phyloP scores from a whole-genome alignment of 345 rosid species.

The Bruguiera parviflora region DNA sequence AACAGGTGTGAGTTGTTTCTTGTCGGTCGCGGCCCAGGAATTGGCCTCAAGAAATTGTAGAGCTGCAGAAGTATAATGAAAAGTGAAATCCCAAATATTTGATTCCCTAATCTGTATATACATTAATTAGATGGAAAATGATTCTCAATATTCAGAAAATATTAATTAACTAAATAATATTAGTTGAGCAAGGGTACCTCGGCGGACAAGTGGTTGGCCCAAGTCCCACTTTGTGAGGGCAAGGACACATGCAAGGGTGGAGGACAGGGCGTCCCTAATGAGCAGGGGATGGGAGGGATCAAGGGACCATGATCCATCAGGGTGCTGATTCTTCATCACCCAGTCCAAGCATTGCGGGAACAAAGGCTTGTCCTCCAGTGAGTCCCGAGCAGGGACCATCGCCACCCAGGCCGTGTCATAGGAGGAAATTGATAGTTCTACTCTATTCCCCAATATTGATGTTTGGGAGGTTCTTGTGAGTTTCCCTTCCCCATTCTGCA shows the following conservation, averaged over 20 bases:
- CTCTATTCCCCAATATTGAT: neutral
- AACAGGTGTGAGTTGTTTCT: conserved; percentile 2
- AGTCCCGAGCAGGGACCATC: conserved; percentile 3
- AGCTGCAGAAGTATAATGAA: neutral
- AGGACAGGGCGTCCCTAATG: conserved; percentile 15
- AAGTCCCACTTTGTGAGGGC: conserved; percentile 17
- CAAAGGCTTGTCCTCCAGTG: neutral
- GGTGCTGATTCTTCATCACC: conserved; percentile 19
- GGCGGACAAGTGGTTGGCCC: neutral
- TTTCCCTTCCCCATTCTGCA: no score
- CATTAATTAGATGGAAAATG: no score
- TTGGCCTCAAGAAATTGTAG: conserved; percentile 11
- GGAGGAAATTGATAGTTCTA: conserved; percentile 14
- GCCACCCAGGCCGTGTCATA: conserved; percentile 27
- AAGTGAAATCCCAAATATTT: no score
- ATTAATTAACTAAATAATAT: no score
- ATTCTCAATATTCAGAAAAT: no score
- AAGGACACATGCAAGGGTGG: conserved; percentile 19
- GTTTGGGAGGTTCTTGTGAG: no score
- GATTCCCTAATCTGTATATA: no score
- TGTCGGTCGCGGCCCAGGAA: conserved; percentile 12
- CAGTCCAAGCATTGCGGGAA: conserved; percentile 17
- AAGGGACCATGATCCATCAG: conserved; percentile 23
- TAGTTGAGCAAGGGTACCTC: neutral
- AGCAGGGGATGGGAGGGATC: conserved; percentile 13